These are phyloP conservation scores for Theobroma grandiflorum DNA, from an alignment of 441 rosid genomes.

Conservation along the genomic window DNA sequence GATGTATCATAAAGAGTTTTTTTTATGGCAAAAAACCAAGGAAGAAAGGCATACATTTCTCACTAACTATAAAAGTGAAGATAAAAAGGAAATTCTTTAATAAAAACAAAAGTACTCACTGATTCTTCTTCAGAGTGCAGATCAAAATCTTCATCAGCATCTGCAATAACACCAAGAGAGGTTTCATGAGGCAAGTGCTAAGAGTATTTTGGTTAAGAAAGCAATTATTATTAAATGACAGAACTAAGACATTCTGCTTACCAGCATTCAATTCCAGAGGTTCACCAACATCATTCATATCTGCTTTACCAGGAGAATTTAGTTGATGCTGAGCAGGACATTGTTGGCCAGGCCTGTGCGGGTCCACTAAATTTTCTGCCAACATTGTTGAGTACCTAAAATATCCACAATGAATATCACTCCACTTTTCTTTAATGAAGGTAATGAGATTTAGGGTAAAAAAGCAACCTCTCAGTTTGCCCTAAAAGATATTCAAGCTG, in stretches of 20 bases:
- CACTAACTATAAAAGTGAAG: slow-evolving; percentile 1
- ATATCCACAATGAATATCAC: slow-evolving; percentile 23
- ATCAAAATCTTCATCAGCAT: slow-evolving; percentile 77
- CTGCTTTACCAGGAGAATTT: slow-evolving; percentile 43
- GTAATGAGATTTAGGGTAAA: not conserved
- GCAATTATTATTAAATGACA: slow-evolving; percentile 24
- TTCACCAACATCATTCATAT: slow-evolving; percentile 43
- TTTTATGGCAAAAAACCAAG: not conserved
- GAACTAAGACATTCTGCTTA: slow-evolving; percentile 44
- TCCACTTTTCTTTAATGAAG: slow-evolving; percentile 11
- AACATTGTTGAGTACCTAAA: slow-evolving; percentile 98
- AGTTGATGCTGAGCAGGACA: slow-evolving; percentile 40
- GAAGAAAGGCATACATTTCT: not conserved
- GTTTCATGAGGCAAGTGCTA: slow-evolving; percentile 43
- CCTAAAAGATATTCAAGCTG: slow-evolving; percentile 98
- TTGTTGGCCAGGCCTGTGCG: slow-evolving; percentile 50
- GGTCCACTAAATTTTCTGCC: slow-evolving; percentile 94
- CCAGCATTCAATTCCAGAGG: slow-evolving; percentile 52
- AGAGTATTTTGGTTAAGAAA: slow-evolving; percentile 25
- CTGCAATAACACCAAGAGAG: slow-evolving; percentile 49
- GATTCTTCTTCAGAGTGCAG: slow-evolving; percentile 68
- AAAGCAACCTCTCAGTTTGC: slow-evolving; percentile 93
- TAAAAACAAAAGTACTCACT: slow-evolving; percentile 55
- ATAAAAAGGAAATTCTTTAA: slow-evolving; percentile 22
- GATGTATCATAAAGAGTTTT: not conserved